Evolutionary conservation across 768 basidiomycete species (phyloP).

Genomic region (Scleroderma citrinum): DNA sequence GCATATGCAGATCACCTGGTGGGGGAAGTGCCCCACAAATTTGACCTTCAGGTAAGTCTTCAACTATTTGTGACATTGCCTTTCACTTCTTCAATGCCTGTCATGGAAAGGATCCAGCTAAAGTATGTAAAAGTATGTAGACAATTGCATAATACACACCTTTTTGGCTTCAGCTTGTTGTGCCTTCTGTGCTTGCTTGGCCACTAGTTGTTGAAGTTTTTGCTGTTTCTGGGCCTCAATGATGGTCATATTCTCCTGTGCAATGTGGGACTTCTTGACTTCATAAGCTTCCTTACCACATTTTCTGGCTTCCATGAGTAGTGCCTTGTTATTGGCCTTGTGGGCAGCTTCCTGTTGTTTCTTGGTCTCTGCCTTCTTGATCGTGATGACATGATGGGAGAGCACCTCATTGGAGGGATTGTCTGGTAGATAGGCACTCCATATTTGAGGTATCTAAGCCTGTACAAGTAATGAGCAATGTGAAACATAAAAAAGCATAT

Average conservation of each 20-base stretch:
- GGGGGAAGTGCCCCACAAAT: neutral
- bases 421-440: conserved; percentile 13
- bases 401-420: neutral
- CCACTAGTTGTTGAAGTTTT: neutral
- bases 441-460: conserved; percentile 25
- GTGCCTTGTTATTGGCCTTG: neutral
- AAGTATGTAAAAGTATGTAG: neutral
- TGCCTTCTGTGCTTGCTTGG: neutral
- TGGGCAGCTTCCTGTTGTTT: neutral
- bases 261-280: neutral
- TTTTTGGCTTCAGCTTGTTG: neutral
- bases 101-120: neutral
- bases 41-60: neutral
- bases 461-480: neutral
- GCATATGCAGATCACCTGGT: neutral
- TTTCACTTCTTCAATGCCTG: neutral
- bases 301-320: neutral
- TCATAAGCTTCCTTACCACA: neutral
- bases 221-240: neutral
- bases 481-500: conserved; percentile 11
- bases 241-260: neutral
- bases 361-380: neutral
- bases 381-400: neutral
- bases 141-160: neutral
- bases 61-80: neutral